A percentile compares a stretch with the other conserved stretches of the same genome.
Evolutionary conservation across 768 basidiomycete genomes (phyloP).

Genomic region (Xerocomus brunneocitrinus): DNA sequence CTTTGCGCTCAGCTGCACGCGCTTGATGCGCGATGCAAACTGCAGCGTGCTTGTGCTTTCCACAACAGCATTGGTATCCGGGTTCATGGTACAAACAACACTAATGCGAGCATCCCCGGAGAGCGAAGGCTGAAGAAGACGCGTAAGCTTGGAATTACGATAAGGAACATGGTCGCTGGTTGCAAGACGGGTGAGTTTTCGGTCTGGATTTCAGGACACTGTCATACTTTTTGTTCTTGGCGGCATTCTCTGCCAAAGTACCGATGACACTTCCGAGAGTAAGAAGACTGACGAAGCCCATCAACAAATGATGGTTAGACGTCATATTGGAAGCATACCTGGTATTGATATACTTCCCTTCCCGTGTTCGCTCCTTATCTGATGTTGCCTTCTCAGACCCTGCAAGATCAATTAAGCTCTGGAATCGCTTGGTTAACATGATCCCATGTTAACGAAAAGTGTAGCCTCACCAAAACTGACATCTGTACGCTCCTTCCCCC

Average conservation of each 20-base stretch:
- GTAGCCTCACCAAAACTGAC: conserved; percentile 56
- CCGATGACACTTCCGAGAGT: conserved; percentile 91
- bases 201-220: not conserved
- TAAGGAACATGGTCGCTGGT: conserved; percentile 85
- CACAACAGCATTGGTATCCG: conserved; percentile 67
- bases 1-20: conserved; percentile 80
- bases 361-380: conserved; percentile 91
- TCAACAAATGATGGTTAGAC: not conserved
- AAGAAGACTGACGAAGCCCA: conserved; percentile 53
- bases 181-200: not conserved
- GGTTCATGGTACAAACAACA: conserved; percentile 94
- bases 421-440: conserved; percentile 3
- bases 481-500: conserved; percentile 78
- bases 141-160: conserved; percentile 92
- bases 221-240: conserved; percentile 63
- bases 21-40: conserved; percentile 90
- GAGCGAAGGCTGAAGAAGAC: conserved; percentile 90
- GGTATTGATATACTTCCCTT: conserved; percentile 96
- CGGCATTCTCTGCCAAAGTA: conserved; percentile 85
- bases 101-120: conserved; percentile 94
- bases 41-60: conserved; percentile 87
- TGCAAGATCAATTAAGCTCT: conserved; percentile 94
- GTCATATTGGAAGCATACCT: conserved; percentile 39
- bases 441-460: not conserved
- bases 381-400: conserved; percentile 96